Percentiles rank a stretch among this genome's conserved stretches.
Evolutionary conservation across 1,139 yeast species (phyloP).

Genomic region (Sugiyamaella xylanicola): DNA sequence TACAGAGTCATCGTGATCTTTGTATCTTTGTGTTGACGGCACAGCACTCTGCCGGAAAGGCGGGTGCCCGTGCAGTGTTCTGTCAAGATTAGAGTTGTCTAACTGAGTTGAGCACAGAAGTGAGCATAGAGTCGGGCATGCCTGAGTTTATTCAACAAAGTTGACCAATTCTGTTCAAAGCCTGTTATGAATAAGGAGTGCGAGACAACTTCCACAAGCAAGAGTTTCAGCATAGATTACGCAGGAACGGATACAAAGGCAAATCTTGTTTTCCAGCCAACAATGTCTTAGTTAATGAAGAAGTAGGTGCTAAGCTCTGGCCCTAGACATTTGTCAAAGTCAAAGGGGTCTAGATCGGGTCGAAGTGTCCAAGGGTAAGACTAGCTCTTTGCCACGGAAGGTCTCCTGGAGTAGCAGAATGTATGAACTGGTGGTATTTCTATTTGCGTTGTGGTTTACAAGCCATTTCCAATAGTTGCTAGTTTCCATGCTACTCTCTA

Average conservation of each 20-base stretch:
- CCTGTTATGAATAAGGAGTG: background rate
- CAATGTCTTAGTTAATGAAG: background rate
- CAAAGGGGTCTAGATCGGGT: background rate
- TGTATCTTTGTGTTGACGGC: no score
- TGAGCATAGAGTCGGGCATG: background rate
- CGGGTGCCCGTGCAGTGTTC: no score
- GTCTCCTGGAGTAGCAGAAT: no score
- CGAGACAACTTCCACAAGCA: background rate
- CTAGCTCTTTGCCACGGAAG: no score
- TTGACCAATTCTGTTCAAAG: background rate
- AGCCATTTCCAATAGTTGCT: no score
- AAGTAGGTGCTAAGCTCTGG: background rate
- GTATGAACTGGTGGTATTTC: background rate
- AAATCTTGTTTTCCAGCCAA: background rate
- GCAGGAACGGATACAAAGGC: background rate
- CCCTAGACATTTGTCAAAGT: background rate
- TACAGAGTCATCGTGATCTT: no score
- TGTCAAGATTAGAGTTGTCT: no score
- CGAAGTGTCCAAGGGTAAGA: no score
- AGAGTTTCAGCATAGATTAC: constrained; percentile 1
- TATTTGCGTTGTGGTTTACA: no score
- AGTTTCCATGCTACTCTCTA: no score
- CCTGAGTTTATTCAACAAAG: background rate
- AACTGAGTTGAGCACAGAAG: background rate
- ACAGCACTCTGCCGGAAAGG: no score